Evolutionary conservation across 2,329 filamentous ascomycete species (phyloP).

Genomic region (Penicillium sp.): DNA sequence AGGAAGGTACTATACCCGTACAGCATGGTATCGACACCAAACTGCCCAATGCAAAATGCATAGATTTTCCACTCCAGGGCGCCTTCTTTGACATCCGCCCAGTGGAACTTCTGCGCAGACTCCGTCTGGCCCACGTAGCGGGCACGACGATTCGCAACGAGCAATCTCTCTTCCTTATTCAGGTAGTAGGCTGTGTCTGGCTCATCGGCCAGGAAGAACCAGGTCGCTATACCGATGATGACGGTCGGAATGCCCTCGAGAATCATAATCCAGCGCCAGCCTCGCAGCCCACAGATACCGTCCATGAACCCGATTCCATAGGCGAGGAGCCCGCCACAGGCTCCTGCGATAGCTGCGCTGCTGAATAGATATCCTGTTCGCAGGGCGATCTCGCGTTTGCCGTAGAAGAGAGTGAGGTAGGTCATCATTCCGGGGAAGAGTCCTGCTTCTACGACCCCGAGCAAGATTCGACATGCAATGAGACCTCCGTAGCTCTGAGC

Average conservation of each 20-base stretch:
- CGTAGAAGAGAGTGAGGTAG: constrained; percentile 73
- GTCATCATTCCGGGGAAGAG: constrained; percentile 63
- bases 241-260: constrained; percentile 55
- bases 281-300: constrained; percentile 57
- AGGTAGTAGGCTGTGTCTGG: constrained; percentile 62
- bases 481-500: constrained; percentile 60
- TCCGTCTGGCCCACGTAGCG: constrained; percentile 48
- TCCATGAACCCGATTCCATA: constrained; percentile 71
- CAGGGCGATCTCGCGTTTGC: constrained; percentile 64
- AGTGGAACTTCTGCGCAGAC: constrained; percentile 52
- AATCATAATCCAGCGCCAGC: constrained; percentile 68
- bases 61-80: constrained; percentile 73
- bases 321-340: constrained; percentile 66
- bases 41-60: constrained; percentile 63
- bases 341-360: constrained; percentile 63
- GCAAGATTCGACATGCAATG: constrained; percentile 62
- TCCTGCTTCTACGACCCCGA: constrained; percentile 65
- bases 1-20: constrained; percentile 75
- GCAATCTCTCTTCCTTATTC: constrained; percentile 53
- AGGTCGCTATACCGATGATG: constrained; percentile 51
- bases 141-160: constrained; percentile 50
- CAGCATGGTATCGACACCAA: constrained; percentile 69
- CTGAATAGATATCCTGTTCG: constrained; percentile 67
- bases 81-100: constrained; percentile 60
- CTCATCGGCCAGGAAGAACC: constrained; percentile 60